phyloP scores from a whole-genome alignment of 2,329 filamentous ascomycete species.

The Penicillium rolfsii region DNA sequence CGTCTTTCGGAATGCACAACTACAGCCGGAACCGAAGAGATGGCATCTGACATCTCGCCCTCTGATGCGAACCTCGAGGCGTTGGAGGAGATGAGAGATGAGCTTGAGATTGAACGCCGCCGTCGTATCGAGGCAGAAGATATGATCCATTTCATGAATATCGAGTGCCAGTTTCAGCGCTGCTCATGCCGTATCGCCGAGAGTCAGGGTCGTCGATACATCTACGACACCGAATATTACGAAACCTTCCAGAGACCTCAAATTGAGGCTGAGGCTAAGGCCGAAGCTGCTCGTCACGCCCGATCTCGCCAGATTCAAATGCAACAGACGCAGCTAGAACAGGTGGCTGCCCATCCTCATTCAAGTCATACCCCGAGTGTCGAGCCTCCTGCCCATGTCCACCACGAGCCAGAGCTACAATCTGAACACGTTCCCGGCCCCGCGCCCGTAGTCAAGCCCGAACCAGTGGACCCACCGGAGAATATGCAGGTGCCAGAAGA shows the following conservation, averaged over 20 bases:
- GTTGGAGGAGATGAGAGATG: slow-evolving; percentile 51
- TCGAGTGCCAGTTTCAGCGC: slow-evolving; percentile 54
- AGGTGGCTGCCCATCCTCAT: slow-evolving; percentile 1
- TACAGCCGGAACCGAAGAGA: slow-evolving; percentile 29
- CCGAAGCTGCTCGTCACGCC: slow-evolving; percentile 3
- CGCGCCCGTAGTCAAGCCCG: slow-evolving; percentile 19
- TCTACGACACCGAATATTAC: slow-evolving; percentile 44
- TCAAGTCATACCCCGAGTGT: slow-evolving; percentile 25
- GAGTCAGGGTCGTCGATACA: slow-evolving; percentile 42
- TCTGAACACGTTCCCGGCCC: not conserved
- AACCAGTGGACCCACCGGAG: slow-evolving; percentile 27
- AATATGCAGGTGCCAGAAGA: slow-evolving; percentile 35
- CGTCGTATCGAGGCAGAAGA: slow-evolving; percentile 59
- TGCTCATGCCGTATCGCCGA: slow-evolving; percentile 54
- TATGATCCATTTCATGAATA: slow-evolving; percentile 56
- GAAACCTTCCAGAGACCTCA: slow-evolving; percentile 28
- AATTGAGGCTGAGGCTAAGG: slow-evolving; percentile 21
- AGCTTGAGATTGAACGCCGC: slow-evolving; percentile 56
- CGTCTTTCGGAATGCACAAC: slow-evolving; percentile 38
- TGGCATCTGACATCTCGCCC: slow-evolving; percentile 30
- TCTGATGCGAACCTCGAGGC: slow-evolving; percentile 45
- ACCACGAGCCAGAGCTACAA: slow-evolving; percentile 2
- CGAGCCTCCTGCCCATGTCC: slow-evolving; percentile 21
- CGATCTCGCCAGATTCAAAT: not conserved
- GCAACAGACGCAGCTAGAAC: slow-evolving; percentile 1